Evolutionary conservation across 2,329 filamentous ascomycete genomes (phyloP), one percentile per base, ranked within the genome.

Genomic region (Arthroderma sp.): DNA sequence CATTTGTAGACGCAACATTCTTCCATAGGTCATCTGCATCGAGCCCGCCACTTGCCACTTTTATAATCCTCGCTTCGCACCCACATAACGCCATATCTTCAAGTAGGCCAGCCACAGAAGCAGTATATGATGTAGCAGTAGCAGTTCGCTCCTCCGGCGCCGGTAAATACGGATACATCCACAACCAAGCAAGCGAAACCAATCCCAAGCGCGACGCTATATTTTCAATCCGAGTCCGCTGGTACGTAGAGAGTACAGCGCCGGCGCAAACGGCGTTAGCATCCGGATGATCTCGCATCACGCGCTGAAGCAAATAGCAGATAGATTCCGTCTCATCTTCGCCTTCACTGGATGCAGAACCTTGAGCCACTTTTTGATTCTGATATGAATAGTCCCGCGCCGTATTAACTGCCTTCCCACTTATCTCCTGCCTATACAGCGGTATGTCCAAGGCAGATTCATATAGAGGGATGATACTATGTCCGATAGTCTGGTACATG

Each of bases 401-500:
- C 33, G 77, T 78, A 55, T 86, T 78, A 22, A 83, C 72, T 1
- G 85, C 83, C 4, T 66, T 69, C 36, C 89, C 91, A 1, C 63
- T 59, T 53, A 96, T 95, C 43, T 78, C 69, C 53, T 81, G 77
- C 15, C 91, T 80, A 63, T 91, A 95, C 1, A 98, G 72, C 27
- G 89, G 89, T 31, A 96, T 71, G 0, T 74, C 78, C 1, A 94
- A 79, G 31, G 85, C 87, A 40, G 75, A 64, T 48, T 81, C 80
- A 60, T 95, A 96, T 10, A 94, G 73, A 2, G 88, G 86, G 46
- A 96, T 81, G 11, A 95, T 70, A 47, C 78, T 74, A 64, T 96
- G 86, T 8, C 91, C 91, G 48, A 95, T 85, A 3, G 91, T 98
- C 70, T 98, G 91, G 70, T 96, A 98, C 91, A 98, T 98, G 78